A percentile compares a stretch with the other conserved stretches of the same genome.
These are phyloP conservation scores for Podosphaera xanthii DNA, from an alignment of 2,329 filamentous ascomycete species.

Conservation along the genomic window DNA sequence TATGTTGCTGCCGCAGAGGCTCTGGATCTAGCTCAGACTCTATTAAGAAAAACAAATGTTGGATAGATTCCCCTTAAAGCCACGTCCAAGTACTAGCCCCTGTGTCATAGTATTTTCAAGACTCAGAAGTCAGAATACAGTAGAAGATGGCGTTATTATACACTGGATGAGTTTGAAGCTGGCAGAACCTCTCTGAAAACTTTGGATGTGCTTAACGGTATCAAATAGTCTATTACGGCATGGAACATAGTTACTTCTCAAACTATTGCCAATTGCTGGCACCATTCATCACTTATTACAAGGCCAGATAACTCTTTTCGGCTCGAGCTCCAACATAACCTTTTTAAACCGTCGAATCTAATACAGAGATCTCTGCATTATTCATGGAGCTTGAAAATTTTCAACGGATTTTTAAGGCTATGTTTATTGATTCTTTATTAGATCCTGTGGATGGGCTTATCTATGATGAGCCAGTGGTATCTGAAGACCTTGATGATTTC, in stretches of 20 bases:
- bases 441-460: too few species aligned
- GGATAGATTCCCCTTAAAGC: neutral
- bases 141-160: neutral
- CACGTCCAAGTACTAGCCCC: neutral
- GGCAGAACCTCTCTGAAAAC: neutral
- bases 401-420: too few species aligned
- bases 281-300: neutral
- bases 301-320: too few species aligned
- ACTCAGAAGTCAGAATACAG: neutral
- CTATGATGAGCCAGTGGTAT: too few species aligned
- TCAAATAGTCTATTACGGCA: neutral
- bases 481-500: too few species aligned
- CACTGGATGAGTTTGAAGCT: neutral
- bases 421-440: too few species aligned
- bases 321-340: too few species aligned
- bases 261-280: neutral
- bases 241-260: neutral
- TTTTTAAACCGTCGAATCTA: too few species aligned
- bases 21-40: neutral
- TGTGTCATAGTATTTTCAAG: conserved; percentile 1
- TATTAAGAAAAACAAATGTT: neutral
- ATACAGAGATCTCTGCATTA: too few species aligned
- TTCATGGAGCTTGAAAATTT: too few species aligned
- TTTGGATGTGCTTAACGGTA: neutral
- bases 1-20: neutral